Percentiles rank a stretch among this genome's conserved stretches.
Conservation (phyloP, 2,329 filamentous ascomycete species). For the Fusarium acutatum region DNA sequence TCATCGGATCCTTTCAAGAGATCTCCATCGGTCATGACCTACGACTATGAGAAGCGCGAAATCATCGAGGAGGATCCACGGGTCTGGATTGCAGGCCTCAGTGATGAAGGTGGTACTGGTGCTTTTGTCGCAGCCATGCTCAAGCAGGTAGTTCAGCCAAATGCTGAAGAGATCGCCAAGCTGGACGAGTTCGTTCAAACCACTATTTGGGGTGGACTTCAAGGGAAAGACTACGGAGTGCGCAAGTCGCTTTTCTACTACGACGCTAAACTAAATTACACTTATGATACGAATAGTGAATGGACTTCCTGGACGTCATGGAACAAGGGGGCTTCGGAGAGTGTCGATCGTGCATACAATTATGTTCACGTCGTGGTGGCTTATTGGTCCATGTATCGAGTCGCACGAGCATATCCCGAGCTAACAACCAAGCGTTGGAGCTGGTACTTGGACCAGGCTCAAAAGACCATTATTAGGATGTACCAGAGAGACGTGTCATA, state of each 20-base stretch:
- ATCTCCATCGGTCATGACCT: slow-evolving; percentile 64
- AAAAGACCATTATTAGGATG: slow-evolving; percentile 56
- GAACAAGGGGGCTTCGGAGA: slow-evolving; percentile 56
- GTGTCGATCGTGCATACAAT: slow-evolving; percentile 62
- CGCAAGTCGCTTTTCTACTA: slow-evolving; percentile 67
- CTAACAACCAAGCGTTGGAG: slow-evolving; percentile 55
- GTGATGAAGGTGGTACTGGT: slow-evolving; percentile 67
- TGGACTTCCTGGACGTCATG: slow-evolving; percentile 63
- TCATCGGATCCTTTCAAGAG: slow-evolving; percentile 62
- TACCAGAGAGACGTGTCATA: slow-evolving; percentile 54
- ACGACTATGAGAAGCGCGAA: slow-evolving; percentile 58
- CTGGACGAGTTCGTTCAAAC: slow-evolving; percentile 63
- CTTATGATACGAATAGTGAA: slow-evolving; percentile 54
- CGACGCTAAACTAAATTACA: slow-evolving; percentile 55
- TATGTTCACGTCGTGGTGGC: slow-evolving; percentile 65
- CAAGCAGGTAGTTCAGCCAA: slow-evolving; percentile 63
- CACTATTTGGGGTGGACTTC: slow-evolving; percentile 60
- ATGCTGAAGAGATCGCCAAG: slow-evolving; percentile 57
- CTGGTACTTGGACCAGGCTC: slow-evolving; percentile 66
- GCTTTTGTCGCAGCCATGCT: slow-evolving; percentile 63
- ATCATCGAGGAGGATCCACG: slow-evolving; percentile 58
- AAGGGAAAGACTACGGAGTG: slow-evolving; percentile 57
- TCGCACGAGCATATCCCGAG: slow-evolving; percentile 58
- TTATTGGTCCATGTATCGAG: slow-evolving; percentile 67
- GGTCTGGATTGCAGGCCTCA: slow-evolving; percentile 67